Conservation (phyloP, 2,329 filamentous ascomycete species). For the Fusarium falciforme region DNA sequence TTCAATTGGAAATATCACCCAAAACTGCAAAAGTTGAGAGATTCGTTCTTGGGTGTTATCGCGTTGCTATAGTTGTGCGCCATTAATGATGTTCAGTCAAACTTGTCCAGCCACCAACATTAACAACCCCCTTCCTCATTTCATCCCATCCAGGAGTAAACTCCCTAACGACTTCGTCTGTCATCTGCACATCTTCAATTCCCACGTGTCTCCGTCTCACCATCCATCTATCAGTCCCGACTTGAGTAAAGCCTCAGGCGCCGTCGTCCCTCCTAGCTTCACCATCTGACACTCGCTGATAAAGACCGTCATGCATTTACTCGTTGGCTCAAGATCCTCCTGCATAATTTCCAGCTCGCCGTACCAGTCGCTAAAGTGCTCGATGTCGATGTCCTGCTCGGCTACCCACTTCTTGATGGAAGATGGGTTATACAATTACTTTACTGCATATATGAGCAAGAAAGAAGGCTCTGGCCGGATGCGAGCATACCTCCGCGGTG, state of each 20-base stretch:
- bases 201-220: background rate
- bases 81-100: background rate
- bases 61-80: background rate
- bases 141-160: background rate
- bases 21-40: background rate
- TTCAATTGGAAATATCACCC: background rate
- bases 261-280: background rate
- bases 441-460: background rate
- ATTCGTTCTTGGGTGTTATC: background rate
- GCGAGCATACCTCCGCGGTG: background rate
- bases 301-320: background rate
- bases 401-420: background rate
- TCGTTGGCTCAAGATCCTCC: background rate
- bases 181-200: background rate
- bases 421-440: background rate
- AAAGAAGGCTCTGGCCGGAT: background rate
- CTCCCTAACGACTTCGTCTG: background rate
- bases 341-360: background rate
- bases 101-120: background rate
- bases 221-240: background rate
- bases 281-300: background rate
- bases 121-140: background rate
- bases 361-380: background rate
- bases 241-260: background rate
- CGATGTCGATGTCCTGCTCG: background rate